Evolutionary conservation across 257 asterid genomes (phyloP), one percentile per base, ranked within the genome.

Genomic region (Petrea volubilis): DNA sequence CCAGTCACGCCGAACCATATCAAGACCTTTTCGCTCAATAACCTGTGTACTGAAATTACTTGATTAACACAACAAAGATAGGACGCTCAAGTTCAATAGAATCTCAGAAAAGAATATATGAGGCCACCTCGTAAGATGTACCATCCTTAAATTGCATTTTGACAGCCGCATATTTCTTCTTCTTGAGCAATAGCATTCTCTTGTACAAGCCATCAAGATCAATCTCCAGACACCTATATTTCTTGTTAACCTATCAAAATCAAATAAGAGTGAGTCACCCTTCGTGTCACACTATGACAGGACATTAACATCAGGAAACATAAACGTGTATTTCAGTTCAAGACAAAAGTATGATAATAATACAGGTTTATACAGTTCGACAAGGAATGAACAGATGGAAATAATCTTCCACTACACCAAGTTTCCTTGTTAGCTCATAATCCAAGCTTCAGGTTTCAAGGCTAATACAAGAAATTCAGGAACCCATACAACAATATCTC

Each of bases 1-100:
- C 99, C 99, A 95, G 82, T 95, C 99, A 84, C 99, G 95, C 34
- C 99, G 88, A 73, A 95, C 99, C 91, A 92, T 90, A 84, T 95
- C 99, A 80, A 95, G 97, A 79, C 99, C 99, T 84, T 95, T 95
- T 77, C 90, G 79, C 79, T 95, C 99, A 77, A 88, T 88, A 60
- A 87, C 87, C 99, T 95, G 81, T 95, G 81, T 51, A 65, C 18
- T 64, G 1, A 50, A 72, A 64, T 66, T 64, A 73, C 53, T 67
- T 60, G 29, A 64, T 63, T 24, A 34, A 69, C 40, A 50, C 68
- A 74, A 66, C 46, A 50, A 74, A 49, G 66, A 64, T 29, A 57
- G 60, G 13, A 44, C 11, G 51, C 17, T 61, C 36, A 18, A 76
- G 57, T 15, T 52, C 57, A 68, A 28, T 33, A 58, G 65, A 62